Percentiles rank a stretch among this genome's conserved stretches.
These are phyloP conservation scores for Cryptococcus sp. DNA, from an alignment of 1,284 basidiomycete genomes.

Conservation along the genomic window DNA sequence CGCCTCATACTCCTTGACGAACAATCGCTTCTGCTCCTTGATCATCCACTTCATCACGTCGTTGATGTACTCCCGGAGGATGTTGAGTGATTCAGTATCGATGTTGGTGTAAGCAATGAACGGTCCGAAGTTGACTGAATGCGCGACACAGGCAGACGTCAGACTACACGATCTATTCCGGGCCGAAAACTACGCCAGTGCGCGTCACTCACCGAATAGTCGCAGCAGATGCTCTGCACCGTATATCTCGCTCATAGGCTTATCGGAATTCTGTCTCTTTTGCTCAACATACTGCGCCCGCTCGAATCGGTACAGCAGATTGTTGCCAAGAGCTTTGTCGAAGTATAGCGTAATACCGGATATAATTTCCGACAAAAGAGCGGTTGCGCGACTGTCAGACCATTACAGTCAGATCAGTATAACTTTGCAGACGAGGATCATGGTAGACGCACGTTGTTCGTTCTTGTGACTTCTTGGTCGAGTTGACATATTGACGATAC, in stretches of 20 bases:
- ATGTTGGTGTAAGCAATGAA: slow-evolving; percentile 91
- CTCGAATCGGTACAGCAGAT: slow-evolving; percentile 92
- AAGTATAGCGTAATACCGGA: slow-evolving; percentile 93
- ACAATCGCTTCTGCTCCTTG: slow-evolving; percentile 54
- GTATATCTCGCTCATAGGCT: slow-evolving; percentile 87
- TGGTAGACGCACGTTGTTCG: slow-evolving; percentile 53
- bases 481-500: slow-evolving; percentile 68
- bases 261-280: slow-evolving; percentile 70
- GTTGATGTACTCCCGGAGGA: slow-evolving; percentile 86
- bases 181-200: not conserved
- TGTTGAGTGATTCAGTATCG: slow-evolving; percentile 78
- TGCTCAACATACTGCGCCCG: slow-evolving; percentile 86
- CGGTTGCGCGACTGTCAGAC: slow-evolving; percentile 59
- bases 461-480: slow-evolving; percentile 53
- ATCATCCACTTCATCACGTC: slow-evolving; percentile 73
- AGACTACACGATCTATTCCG: not conserved
- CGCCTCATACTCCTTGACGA: slow-evolving; percentile 55
- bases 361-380: slow-evolving; percentile 73
- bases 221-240: slow-evolving; percentile 92
- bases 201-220: slow-evolving; percentile 72
- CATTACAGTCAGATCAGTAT: not conserved
- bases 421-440: not conserved
- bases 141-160: not conserved
- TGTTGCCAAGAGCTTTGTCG: slow-evolving; percentile 84
- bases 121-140: slow-evolving; percentile 60